phyloP scores from a whole-genome alignment of 2,329 filamentous ascomycete genomes.

The Metarhizium rileyi region DNA sequence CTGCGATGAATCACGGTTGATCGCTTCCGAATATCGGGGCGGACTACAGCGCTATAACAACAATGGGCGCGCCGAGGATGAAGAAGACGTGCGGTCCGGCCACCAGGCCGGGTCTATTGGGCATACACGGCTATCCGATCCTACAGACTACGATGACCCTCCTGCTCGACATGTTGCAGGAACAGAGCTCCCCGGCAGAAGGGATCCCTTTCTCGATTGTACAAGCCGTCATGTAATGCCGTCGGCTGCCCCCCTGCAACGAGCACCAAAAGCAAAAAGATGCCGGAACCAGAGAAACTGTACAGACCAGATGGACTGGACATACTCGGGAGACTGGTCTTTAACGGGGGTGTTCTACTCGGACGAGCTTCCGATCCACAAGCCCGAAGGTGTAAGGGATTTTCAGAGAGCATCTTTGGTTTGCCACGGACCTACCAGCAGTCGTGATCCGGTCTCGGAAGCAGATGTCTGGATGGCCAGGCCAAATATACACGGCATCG shows the following conservation, averaged over 20 bases:
- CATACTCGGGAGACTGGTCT: not conserved
- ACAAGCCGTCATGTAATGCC: not conserved
- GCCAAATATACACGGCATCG: not conserved
- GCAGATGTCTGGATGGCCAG: not conserved
- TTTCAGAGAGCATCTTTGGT: not conserved
- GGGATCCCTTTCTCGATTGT: too few relatives aligned
- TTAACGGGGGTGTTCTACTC: not conserved
- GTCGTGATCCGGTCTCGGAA: not conserved
- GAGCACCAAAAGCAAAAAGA: not conserved
- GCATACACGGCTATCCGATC: not conserved
- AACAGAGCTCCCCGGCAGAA: too few relatives aligned
- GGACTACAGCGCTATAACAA: slow-evolving; percentile 54
- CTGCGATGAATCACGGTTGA: slow-evolving; percentile 77
- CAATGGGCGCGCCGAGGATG: not conserved
- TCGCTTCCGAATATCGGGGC: slow-evolving; percentile 82
- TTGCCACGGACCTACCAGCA: not conserved
- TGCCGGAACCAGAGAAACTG: not conserved
- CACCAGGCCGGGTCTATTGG: too few relatives aligned
- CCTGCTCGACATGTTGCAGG: too few relatives aligned
- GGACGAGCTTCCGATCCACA: not conserved
- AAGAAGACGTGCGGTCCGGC: not conserved
- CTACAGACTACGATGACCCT: too few relatives aligned
- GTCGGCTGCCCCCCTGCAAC: not conserved
- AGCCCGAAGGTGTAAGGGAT: not conserved
- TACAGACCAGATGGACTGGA: not conserved